Conservation (phyloP, 495 filamentous ascomycete species). For the Chaetomium tenue region DNA sequence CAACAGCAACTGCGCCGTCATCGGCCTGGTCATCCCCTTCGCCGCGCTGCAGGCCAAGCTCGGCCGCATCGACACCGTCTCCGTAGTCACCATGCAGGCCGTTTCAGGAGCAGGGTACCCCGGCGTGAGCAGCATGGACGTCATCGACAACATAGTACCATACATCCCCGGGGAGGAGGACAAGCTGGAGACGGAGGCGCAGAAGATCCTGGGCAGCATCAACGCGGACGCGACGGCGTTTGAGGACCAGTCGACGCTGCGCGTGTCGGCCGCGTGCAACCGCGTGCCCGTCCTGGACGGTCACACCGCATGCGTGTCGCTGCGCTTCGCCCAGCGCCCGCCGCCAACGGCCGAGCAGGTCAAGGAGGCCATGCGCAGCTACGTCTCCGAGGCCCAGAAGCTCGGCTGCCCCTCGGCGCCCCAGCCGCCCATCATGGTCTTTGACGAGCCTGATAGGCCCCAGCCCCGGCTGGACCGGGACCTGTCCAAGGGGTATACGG, state of each 20-base stretch:
- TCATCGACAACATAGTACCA: constrained; percentile 80
- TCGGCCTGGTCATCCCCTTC: constrained; percentile 85
- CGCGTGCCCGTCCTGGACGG: constrained; percentile 82
- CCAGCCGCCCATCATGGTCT: constrained; percentile 66
- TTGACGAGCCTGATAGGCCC: constrained; percentile 76
- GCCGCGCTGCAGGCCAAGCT: constrained; percentile 76
- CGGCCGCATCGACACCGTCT: constrained; percentile 69
- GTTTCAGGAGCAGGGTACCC: constrained; percentile 87
- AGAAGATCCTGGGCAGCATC: constrained; percentile 75
- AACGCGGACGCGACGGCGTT: constrained; percentile 65
- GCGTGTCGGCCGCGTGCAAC: constrained; percentile 76
- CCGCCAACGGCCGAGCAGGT: constrained; percentile 62
- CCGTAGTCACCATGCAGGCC: constrained; percentile 85
- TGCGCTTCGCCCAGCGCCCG: constrained; percentile 63
- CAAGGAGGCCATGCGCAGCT: constrained; percentile 65
- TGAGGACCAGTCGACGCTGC: constrained; percentile 59
- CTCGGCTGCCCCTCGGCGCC: constrained; percentile 78
- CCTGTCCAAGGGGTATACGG: constrained; percentile 70
- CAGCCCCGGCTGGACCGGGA: constrained; percentile 84
- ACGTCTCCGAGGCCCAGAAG: constrained; percentile 70
- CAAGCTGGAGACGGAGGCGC: constrained; percentile 80
- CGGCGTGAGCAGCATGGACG: constrained; percentile 71
- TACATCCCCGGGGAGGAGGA: constrained; percentile 87
- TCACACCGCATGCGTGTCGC: constrained; percentile 77
- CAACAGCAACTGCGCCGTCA: constrained; percentile 90